Conservation (phyloP, 2,329 filamentous ascomycete genomes). For the Trichophyton simii region DNA sequence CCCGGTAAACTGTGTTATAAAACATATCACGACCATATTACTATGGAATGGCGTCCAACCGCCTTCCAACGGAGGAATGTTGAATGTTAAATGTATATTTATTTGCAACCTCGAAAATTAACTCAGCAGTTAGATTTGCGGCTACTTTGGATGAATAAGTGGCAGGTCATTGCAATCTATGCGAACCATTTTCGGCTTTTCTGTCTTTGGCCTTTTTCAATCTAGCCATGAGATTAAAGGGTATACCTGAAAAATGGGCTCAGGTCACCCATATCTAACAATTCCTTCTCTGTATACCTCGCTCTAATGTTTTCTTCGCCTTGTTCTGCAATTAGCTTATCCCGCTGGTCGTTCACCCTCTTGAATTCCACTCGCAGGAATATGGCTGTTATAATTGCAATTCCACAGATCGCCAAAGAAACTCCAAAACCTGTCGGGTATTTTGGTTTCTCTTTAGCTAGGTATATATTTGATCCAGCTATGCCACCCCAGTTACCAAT, state of each 20-base stretch:
- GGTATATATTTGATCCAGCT: constrained; percentile 25
- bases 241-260: constrained; percentile 30
- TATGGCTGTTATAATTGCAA: constrained; percentile 17
- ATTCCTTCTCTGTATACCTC: constrained; percentile 25
- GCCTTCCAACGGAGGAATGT: constrained; percentile 2
- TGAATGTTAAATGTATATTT: neutral
- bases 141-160: neutral
- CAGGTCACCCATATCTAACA: constrained; percentile 18
- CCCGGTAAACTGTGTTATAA: constrained; percentile 4
- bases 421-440: constrained; percentile 26
- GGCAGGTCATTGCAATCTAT: neutral
- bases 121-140: neutral
- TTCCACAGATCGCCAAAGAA: constrained; percentile 20
- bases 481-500: constrained; percentile 30
- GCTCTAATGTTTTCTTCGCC: constrained; percentile 23
- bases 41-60: constrained; percentile 4
- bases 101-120: neutral
- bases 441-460: constrained; percentile 18
- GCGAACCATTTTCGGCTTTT: neutral
- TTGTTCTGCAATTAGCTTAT: constrained; percentile 17
- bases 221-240: constrained; percentile 1
- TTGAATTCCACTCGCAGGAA: constrained; percentile 21
- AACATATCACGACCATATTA: constrained; percentile 4
- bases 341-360: constrained; percentile 25
- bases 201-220: neutral